phyloP scores from a whole-genome alignment of 495 filamentous ascomycete genomes.

The Neurospora sp. region DNA sequence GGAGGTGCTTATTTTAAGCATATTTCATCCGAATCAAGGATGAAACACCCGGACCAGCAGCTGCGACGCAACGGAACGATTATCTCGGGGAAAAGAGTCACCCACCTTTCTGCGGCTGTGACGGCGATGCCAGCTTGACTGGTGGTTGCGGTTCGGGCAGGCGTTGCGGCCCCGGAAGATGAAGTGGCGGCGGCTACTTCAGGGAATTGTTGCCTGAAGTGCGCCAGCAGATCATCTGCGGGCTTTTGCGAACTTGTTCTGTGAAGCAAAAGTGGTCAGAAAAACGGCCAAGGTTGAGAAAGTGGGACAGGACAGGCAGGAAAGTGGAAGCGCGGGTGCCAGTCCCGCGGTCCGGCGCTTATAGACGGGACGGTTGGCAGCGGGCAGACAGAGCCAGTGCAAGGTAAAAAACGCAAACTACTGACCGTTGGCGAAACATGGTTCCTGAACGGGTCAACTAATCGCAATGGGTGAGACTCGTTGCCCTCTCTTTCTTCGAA shows the following conservation, averaged over 20 bases:
- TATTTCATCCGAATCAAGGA: not conserved
- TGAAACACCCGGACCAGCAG: not conserved
- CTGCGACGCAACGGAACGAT: not conserved
- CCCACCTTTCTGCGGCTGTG: conserved; percentile 43
- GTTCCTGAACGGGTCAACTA: conserved; percentile 5
- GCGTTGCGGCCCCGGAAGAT: conserved; percentile 18
- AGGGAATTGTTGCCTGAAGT: conserved; percentile 73
- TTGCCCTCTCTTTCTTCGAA: not conserved
- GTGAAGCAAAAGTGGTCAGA: conserved; percentile 18
- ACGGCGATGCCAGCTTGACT: conserved; percentile 30
- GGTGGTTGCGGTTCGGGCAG: conserved; percentile 27
- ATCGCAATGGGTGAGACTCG: not conserved
- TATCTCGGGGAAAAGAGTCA: conserved; percentile 1
- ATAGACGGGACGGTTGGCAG: not conserved
- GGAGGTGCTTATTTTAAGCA: not conserved
- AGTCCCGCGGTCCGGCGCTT: not conserved
- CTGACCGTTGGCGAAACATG: conserved; percentile 33
- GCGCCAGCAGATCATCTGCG: conserved; percentile 68
- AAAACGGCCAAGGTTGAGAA: not conserved
- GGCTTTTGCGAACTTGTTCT: conserved; percentile 85
- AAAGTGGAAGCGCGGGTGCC: not conserved
- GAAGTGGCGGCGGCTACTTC: conserved; percentile 41
- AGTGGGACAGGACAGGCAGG: not conserved
- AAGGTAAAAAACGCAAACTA: not conserved
- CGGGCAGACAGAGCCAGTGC: not conserved